Evolutionary conservation across 192 early-diverging fungal species (phyloP).

Genomic region (Gigaspora rosea): DNA sequence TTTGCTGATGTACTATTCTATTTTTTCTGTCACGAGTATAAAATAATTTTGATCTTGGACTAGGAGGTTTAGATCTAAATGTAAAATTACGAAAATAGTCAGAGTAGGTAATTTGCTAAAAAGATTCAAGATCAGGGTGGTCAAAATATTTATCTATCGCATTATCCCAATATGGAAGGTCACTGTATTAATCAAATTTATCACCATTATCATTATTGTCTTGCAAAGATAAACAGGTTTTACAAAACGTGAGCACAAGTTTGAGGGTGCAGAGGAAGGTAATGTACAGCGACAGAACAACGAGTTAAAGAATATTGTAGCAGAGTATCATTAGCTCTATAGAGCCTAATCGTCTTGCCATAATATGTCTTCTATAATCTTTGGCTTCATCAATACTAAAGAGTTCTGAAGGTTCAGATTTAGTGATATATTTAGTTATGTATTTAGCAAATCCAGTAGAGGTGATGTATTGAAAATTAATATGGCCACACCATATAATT

Average conservation of each 20-base stretch:
- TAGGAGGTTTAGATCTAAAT: neutral
- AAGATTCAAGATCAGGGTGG: neutral
- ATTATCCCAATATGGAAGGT: neutral
- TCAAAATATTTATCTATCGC: neutral
- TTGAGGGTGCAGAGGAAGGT: neutral
- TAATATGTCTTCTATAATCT: neutral
- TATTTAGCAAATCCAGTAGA: too few species aligned
- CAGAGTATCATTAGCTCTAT: constrained; percentile 1
- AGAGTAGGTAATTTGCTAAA: neutral
- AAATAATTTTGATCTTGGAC: neutral
- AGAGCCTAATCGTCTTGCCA: neutral
- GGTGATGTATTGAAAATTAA: too few species aligned
- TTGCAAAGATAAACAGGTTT: neutral
- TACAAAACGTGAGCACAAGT: neutral
- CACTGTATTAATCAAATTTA: neutral
- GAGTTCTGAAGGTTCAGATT: neutral
- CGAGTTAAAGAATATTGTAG: neutral
- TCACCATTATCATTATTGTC: too few species aligned
- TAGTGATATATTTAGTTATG: too few species aligned
- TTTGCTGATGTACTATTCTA: too few species aligned
- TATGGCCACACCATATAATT: too few species aligned
- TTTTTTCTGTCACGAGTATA: neutral
- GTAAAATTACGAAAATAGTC: neutral
- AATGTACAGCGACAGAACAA: neutral
- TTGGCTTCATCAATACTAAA: neutral